These are phyloP conservation scores for Pseudogymnoascus sp. DNA, from an alignment of 2,329 filamentous ascomycete species.

Conservation along the genomic window DNA sequence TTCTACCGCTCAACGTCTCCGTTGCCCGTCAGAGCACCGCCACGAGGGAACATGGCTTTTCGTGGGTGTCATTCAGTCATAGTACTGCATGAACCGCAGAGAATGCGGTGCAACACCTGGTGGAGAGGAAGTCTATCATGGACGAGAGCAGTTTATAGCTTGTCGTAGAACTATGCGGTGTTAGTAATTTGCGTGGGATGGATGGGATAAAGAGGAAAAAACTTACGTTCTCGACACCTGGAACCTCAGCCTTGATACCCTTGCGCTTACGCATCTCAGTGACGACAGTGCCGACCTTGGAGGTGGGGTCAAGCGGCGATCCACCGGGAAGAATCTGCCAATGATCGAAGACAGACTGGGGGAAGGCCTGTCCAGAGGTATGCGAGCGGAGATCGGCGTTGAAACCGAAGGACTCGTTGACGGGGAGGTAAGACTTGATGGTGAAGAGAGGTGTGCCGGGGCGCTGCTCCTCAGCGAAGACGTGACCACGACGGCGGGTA, in stretches of 20 bases:
- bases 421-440: conserved; percentile 94
- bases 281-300: conserved; percentile 78
- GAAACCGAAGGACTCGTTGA: conserved; percentile 99
- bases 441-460: conserved; percentile 98
- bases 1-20: conserved; percentile 6
- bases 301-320: conserved; percentile 74
- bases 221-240: conserved; percentile 92
- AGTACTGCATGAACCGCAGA: conserved; percentile 7
- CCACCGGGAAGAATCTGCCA: conserved; percentile 96
- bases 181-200: conserved; percentile 33
- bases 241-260: conserved; percentile 96
- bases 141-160: conserved; percentile 62
- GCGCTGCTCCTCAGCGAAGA: conserved; percentile 97
- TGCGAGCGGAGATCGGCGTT: conserved; percentile 89
- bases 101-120: conserved; percentile 15
- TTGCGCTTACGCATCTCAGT: conserved; percentile 95
- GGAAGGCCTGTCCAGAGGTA: conserved; percentile 98
- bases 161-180: conserved; percentile 82
- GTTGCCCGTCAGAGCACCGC: conserved; percentile 1
- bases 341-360: conserved; percentile 97
- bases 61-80: conserved; percentile 10
- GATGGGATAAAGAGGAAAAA: not conserved
- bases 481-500: conserved; percentile 95
- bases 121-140: conserved; percentile 27
- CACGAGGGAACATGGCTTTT: conserved; percentile 6